Conservation (phyloP, 495 filamentous ascomycete species). For the Parachaetomium inaequale region DNA sequence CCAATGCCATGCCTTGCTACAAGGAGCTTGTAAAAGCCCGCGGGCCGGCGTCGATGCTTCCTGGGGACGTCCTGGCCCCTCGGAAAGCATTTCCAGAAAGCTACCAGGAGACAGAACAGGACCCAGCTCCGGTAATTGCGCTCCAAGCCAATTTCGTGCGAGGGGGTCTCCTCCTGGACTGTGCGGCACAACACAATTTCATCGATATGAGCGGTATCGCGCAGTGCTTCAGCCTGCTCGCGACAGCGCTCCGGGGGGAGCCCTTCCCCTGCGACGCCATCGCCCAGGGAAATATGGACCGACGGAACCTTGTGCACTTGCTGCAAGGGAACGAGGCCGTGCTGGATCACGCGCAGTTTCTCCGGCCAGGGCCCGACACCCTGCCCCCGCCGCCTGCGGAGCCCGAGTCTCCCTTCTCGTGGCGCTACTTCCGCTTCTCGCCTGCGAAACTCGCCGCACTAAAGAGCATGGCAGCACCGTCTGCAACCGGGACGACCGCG, state of each 20-base stretch:
- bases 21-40: neutral
- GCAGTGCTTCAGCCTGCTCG: neutral
- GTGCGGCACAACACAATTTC: slow-evolving; percentile 1
- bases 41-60: neutral
- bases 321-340: neutral
- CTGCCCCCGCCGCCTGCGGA: neutral
- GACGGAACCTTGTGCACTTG: neutral
- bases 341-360: neutral
- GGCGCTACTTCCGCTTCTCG: slow-evolving; percentile 2
- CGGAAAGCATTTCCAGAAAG: neutral
- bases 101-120: neutral
- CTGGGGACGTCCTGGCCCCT: neutral
- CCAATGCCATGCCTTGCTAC: neutral
- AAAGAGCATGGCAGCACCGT: neutral
- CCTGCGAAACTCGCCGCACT: neutral
- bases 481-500: neutral
- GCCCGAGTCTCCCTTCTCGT: slow-evolving; percentile 1
- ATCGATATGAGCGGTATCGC: neutral
- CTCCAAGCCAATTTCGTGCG: neutral
- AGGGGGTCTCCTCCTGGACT: neutral
- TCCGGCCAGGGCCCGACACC: neutral
- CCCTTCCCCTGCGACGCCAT: neutral
- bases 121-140: neutral
- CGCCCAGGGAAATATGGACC: neutral
- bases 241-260: neutral